Evolutionary conservation across 2,329 filamentous ascomycete species (phyloP), one percentile per base, ranked within the genome.

Genomic region (Ambrosiella xylebori): DNA sequence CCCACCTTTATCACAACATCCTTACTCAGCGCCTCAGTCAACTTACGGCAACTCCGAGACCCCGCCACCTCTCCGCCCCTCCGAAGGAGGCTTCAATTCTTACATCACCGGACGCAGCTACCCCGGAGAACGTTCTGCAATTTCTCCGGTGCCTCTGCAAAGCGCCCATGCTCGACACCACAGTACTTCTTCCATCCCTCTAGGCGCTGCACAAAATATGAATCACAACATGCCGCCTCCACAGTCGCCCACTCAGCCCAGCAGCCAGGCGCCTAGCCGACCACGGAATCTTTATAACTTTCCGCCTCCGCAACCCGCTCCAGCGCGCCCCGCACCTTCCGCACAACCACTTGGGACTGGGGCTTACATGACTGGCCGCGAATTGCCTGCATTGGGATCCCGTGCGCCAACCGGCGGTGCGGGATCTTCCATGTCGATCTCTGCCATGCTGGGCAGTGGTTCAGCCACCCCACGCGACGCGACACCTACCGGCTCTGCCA

Each of bases 401-500:
- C 67, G 74, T 35, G 71, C 78, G 60, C 70, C 74, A 2, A 73
- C 70, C 27, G 72, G 69, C 58, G 70, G 70, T 0, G 7, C n/a
- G 9, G 38, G 37, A 27, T 78, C 76, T 65, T 76, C 75, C 65
- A 81, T 81, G 78, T 80, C 78, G 17, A 80, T 81, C 67, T 79
- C 77, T 1, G 75, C 77, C 5, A 80, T 81, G 76, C 68, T 81
- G 5, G 78, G 78, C 15, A 47, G 58, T 36, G 54, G 53, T 12
- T 56, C 58, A 38, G 45, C 58, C n/a, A 17, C 37, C 19, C 76
- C 66, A 58, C 71, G 74, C 56, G 74, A 76, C 41, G 65, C 69
- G 9, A 69, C 71, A 62, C 69, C 66, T 13, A 64, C 65, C 59
- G 54, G 47, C 6, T 57, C 54, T 37, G 68, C 69, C 55, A 17